Percentiles rank a stretch among this genome's conserved stretches.
These are phyloP conservation scores for Taxawa tesnikishii DNA, from an alignment of 2,329 filamentous ascomycete genomes.

Conservation along the genomic window DNA sequence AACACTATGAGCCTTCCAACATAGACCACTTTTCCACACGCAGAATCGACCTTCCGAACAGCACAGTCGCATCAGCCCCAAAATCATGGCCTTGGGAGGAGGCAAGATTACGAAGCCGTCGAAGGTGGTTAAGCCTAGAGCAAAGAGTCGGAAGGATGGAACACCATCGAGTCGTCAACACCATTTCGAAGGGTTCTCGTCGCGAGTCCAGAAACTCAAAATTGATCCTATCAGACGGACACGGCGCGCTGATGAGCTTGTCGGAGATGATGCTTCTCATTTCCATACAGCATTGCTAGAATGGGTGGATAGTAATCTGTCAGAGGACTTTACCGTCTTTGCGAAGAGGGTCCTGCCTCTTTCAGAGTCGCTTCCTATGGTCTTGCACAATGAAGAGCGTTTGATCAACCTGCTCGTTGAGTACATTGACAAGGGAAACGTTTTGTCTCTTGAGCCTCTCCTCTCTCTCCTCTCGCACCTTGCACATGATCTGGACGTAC, in stretches of 20 bases:
- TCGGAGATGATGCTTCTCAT: constrained; percentile 41
- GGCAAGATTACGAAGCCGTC: constrained; percentile 11
- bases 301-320: constrained; percentile 88
- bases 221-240: constrained; percentile 88
- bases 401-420: constrained; percentile 68
- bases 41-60: too few relatives aligned
- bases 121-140: constrained; percentile 40
- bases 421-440: constrained; percentile 67
- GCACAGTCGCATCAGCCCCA: too few relatives aligned
- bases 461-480: constrained; percentile 83
- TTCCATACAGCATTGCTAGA: constrained; percentile 71
- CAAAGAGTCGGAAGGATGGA: constrained; percentile 43
- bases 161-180: constrained; percentile 73
- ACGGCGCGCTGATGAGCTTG: constrained; percentile 40
- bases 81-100: too few relatives aligned
- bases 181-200: constrained; percentile 81
- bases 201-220: constrained; percentile 81
- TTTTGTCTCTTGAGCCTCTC: constrained; percentile 71
- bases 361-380: constrained; percentile 81
- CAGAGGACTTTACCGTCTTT: constrained; percentile 68
- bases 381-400: constrained; percentile 77
- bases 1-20: too few relatives aligned
- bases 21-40: too few relatives aligned
- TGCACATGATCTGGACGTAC: constrained; percentile 78
- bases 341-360: constrained; percentile 61